These are phyloP conservation scores for Crithidia brevicula DNA, from an alignment of 208 protist species.

Conservation along the genomic window DNA sequence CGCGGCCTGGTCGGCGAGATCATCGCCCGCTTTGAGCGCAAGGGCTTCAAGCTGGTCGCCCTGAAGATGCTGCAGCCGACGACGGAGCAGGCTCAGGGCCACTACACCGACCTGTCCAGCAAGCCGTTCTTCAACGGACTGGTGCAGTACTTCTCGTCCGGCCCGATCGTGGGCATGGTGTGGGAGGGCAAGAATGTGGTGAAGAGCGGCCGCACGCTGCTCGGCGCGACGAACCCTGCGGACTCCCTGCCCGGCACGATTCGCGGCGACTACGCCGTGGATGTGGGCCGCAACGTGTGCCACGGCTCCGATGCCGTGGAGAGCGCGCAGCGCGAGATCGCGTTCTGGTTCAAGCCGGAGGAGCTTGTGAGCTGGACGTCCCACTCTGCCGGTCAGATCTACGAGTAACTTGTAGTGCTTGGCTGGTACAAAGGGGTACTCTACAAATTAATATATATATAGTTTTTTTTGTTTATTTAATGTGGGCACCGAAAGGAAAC, in stretches of 20 bases:
- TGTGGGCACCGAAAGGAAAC: neutral
- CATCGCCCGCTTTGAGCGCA: slow-evolving; percentile 95
- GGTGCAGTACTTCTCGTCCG: slow-evolving; percentile 95
- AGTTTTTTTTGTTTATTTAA: too few species aligned
- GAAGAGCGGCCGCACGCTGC: slow-evolving; percentile 92
- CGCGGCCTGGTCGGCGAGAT: slow-evolving; percentile 94
- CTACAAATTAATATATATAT: too few species aligned
- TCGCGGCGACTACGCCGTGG: slow-evolving; percentile 95
- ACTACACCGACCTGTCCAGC: slow-evolving; percentile 90
- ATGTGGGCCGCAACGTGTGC: slow-evolving; percentile 97
- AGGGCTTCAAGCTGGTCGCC: slow-evolving; percentile 96
- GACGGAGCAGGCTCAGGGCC: slow-evolving; percentile 80
- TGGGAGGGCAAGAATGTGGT: slow-evolving; percentile 97
- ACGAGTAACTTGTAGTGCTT: slow-evolving; percentile 59
- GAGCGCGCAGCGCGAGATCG: slow-evolving; percentile 95
- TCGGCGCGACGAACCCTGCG: slow-evolving; percentile 96
- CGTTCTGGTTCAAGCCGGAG: slow-evolving; percentile 96
- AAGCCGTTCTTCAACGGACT: slow-evolving; percentile 96
- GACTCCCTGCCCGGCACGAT: slow-evolving; percentile 96
- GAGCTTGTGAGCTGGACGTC: slow-evolving; percentile 86
- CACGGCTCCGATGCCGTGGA: slow-evolving; percentile 97
- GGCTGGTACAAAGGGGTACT: neutral
- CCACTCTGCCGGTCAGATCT: slow-evolving; percentile 62
- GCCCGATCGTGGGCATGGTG: slow-evolving; percentile 98
- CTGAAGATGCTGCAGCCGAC: slow-evolving; percentile 93